These are phyloP conservation scores for Ophiostoma sp. DNA, from an alignment of 2,329 filamentous ascomycete genomes.

Conservation along the genomic window DNA sequence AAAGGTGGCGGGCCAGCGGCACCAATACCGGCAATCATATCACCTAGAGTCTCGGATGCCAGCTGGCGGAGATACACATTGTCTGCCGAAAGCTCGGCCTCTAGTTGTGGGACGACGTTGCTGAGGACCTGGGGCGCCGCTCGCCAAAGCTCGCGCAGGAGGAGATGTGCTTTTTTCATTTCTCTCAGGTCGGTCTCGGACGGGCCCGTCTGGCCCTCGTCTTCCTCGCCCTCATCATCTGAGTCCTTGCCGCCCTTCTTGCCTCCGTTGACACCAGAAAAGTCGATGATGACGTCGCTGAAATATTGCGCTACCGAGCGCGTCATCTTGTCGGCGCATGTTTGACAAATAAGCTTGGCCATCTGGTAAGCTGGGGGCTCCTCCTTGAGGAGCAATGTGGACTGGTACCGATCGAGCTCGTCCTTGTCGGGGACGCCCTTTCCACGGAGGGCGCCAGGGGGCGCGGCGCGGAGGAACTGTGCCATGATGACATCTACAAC, in stretches of 20 bases:
- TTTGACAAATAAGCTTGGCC: constrained; percentile 89
- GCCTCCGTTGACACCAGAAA: constrained; percentile 52
- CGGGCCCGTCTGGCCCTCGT: constrained; percentile 55
- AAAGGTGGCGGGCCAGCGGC: constrained; percentile 77
- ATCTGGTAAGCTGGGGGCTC: constrained; percentile 92
- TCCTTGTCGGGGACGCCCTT: constrained; percentile 44
- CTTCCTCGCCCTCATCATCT: constrained; percentile 55
- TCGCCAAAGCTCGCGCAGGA: constrained; percentile 90
- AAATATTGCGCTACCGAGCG: constrained; percentile 94
- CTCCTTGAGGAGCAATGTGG: constrained; percentile 76
- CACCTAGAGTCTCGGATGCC: constrained; percentile 88
- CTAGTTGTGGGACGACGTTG: constrained; percentile 89
- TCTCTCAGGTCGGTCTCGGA: constrained; percentile 82
- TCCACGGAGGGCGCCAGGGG: constrained; percentile 56
- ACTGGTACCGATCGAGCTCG: constrained; percentile 67
- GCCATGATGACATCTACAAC: constrained; percentile 92
- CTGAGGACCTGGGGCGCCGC: constrained; percentile 81
- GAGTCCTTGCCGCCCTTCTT: constrained; percentile 19
- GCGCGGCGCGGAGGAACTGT: constrained; percentile 86
- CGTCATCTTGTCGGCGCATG: constrained; percentile 87
- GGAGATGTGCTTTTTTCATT: constrained; percentile 78
- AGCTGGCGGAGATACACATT: constrained; percentile 79
- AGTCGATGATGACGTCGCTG: constrained; percentile 90
- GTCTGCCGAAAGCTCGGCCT: constrained; percentile 86
- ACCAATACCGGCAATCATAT: constrained; percentile 90